Conservation (phyloP, 1,284 basidiomycete species). For the Ustilago bromivora region DNA sequence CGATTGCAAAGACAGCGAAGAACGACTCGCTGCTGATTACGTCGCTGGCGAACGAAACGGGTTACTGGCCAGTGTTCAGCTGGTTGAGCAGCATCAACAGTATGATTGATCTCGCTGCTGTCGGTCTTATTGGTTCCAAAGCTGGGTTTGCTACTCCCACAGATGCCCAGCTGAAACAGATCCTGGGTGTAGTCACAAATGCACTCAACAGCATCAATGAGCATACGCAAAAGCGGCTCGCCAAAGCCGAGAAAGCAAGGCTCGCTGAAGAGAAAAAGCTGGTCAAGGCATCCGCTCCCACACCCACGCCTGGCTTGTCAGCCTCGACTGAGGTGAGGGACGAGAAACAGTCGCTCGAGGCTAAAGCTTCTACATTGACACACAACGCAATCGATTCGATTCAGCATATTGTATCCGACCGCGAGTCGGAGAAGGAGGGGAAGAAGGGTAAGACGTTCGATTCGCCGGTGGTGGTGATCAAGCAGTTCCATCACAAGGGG, state of each 20-base stretch:
- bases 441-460: constrained; percentile 39
- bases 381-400: constrained; percentile 31
- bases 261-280: constrained; percentile 46
- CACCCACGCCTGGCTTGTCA: constrained; percentile 14
- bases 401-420: constrained; percentile 20
- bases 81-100: constrained; percentile 87
- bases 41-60: constrained; percentile 82
- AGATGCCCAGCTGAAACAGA: constrained; percentile 83
- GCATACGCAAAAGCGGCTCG: constrained; percentile 55
- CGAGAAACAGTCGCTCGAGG: constrained; percentile 31
- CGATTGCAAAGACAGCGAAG: constrained; percentile 77
- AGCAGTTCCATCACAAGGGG: constrained; percentile 65
- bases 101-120: constrained; percentile 89
- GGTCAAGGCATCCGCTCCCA: constrained; percentile 5
- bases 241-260: constrained; percentile 50
- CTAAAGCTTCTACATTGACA: constrained; percentile 33
- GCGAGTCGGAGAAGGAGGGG: constrained; percentile 4
- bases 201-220: constrained; percentile 78
- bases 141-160: constrained; percentile 87
- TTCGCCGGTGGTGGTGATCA: constrained; percentile 59
- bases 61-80: constrained; percentile 76
- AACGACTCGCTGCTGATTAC: constrained; percentile 79
- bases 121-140: constrained; percentile 95
- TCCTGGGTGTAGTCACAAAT: constrained; percentile 82
- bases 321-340: background rate